A percentile compares a stretch with the other conserved stretches of the same genome.
phyloP scores from a whole-genome alignment of 305 asterid species.

The Ruellia speciosa region DNA sequence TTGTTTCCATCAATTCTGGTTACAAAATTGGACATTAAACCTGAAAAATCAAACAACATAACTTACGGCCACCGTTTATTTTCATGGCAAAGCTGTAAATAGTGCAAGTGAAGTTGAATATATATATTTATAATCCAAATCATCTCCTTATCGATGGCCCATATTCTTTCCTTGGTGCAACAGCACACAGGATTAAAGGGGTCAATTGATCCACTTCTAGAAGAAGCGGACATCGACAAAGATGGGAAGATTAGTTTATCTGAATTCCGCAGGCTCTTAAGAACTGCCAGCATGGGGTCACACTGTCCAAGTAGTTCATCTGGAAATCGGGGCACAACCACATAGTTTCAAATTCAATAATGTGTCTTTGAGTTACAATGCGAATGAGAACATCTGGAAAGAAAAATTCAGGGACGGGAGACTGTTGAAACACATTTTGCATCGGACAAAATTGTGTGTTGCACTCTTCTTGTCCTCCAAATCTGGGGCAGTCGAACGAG shows the following conservation, averaged over 20 bases:
- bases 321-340: conserved; percentile 22
- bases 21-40: no score
- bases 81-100: neutral
- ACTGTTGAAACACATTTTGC: no score
- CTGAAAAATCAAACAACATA: no score
- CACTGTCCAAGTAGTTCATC: conserved; percentile 32
- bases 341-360: no score
- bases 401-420: no score
- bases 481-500: no score
- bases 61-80: neutral
- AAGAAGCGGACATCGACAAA: conserved; percentile 92
- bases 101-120: no score
- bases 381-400: no score
- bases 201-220: conserved; percentile 79
- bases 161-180: conserved; percentile 14
- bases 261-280: conserved; percentile 82
- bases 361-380: no score
- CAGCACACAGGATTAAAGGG: conserved; percentile 85
- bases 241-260: conserved; percentile 88
- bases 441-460: no score
- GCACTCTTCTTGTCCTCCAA: no score
- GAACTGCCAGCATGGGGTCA: conserved; percentile 82
- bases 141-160: neutral
- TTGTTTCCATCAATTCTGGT: neutral
- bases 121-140: no score